These are phyloP conservation scores for Zancudomyces culisetae DNA, from an alignment of 371 early-diverging fungal genomes.

Conservation along the genomic window DNA sequence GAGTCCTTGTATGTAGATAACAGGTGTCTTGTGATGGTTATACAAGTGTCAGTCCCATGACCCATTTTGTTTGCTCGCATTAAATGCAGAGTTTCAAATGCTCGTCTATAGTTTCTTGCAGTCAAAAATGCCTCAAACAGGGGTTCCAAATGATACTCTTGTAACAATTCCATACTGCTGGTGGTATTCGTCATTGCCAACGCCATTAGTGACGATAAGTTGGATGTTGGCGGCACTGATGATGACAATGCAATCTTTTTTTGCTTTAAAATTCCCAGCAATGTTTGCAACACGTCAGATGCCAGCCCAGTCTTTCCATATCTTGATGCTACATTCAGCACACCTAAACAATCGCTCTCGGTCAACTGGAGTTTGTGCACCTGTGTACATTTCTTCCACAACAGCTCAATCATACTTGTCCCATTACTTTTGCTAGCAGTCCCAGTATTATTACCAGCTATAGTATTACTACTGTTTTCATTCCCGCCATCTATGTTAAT, in stretches of 20 bases:
- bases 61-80: slow-evolving; percentile 38
- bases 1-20: too few species aligned
- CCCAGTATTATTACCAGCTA: too few species aligned
- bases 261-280: too few species aligned
- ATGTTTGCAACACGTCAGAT: slow-evolving; percentile 33
- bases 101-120: slow-evolving; percentile 32
- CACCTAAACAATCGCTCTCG: slow-evolving; percentile 39
- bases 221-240: too few species aligned
- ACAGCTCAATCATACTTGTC: slow-evolving; percentile 7
- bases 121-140: slow-evolving; percentile 42
- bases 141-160: slow-evolving; percentile 48
- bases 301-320: slow-evolving; percentile 34
- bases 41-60: slow-evolving; percentile 25
- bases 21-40: slow-evolving; percentile 11
- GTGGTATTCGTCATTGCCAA: too few species aligned
- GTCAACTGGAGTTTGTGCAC: slow-evolving; percentile 9
- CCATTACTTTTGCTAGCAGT: too few species aligned
- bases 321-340: slow-evolving; percentile 39
- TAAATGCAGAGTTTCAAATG: slow-evolving; percentile 39
- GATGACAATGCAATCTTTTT: too few species aligned
- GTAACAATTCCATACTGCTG: too few species aligned
- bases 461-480: too few species aligned
- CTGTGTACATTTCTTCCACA: slow-evolving; percentile 7
- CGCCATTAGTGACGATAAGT: too few species aligned
- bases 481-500: too few species aligned